Percentiles rank a stretch among this genome's conserved stretches.
phyloP scores from a whole-genome alignment of 2,329 filamentous ascomycete species.

The Tolypocladium nubicola region DNA sequence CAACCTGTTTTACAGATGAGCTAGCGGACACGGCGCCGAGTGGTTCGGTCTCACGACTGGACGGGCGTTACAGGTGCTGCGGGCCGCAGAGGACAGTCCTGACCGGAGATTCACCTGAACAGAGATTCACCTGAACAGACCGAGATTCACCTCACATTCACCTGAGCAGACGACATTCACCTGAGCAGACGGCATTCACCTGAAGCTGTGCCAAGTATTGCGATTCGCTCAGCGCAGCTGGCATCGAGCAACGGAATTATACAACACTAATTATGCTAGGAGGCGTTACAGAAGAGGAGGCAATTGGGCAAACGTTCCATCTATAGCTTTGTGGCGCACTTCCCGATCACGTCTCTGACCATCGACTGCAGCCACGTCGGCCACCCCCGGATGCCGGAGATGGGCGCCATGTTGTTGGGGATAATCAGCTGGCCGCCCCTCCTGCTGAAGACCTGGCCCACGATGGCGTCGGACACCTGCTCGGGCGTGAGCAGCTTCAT shows the following conservation, averaged over 20 bases:
- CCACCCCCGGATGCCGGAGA: conserved; percentile 27
- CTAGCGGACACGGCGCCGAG: neutral
- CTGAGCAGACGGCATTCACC: neutral
- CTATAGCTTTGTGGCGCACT: neutral
- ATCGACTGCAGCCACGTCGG: conserved; percentile 25
- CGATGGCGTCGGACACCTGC: conserved; percentile 30
- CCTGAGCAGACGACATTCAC: neutral
- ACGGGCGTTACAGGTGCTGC: too few species aligned
- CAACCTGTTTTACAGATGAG: neutral
- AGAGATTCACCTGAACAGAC: neutral
- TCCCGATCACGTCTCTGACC: conserved; percentile 18
- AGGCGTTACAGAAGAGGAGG: too few species aligned
- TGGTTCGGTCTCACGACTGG: too few species aligned
- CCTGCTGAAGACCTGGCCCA: conserved; percentile 31
- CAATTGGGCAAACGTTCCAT: too few species aligned
- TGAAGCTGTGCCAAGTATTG: neutral
- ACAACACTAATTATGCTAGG: too few species aligned
- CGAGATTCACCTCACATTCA: neutral
- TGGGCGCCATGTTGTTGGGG: conserved; percentile 14
- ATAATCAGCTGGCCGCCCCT: conserved; percentile 36
- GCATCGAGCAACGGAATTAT: too few species aligned
- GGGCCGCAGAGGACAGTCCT: neutral
- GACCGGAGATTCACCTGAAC: too few species aligned
- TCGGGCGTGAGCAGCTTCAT: conserved; percentile 19
- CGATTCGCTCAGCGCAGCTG: too few species aligned